phyloP scores from a whole-genome alignment of 805 yeast species.

The Zygosaccharomyces lentus region DNA sequence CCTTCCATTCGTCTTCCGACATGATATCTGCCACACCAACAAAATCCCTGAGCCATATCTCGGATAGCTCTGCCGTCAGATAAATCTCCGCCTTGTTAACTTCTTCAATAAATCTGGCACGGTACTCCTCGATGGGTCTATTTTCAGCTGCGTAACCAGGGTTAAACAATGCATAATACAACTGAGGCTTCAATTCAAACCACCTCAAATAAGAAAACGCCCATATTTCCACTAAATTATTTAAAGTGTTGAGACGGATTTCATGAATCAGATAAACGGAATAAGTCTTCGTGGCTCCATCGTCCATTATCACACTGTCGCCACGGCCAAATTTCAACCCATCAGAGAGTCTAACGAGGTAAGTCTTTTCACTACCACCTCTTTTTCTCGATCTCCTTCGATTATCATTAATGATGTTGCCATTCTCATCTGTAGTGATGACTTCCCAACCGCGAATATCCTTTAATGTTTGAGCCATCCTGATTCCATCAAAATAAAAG shows the following conservation, averaged over 20 bases:
- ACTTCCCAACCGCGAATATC: slow-evolving; percentile 34
- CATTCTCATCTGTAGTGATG: slow-evolving; percentile 27
- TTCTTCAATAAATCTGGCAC: slow-evolving; percentile 21
- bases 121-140: slow-evolving; percentile 13
- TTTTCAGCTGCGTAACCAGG: slow-evolving; percentile 22
- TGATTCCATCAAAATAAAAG: neutral
- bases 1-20: slow-evolving; percentile 35
- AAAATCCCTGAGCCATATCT: slow-evolving; percentile 42
- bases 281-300: slow-evolving; percentile 35
- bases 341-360: slow-evolving; percentile 43
- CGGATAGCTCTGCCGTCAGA: slow-evolving; percentile 48
- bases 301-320: slow-evolving; percentile 44
- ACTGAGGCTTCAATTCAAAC: slow-evolving; percentile 37
- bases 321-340: slow-evolving; percentile 50
- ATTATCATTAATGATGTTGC: slow-evolving; percentile 21
- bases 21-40: slow-evolving; percentile 44
- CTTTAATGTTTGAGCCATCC: slow-evolving; percentile 25
- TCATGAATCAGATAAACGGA: slow-evolving; percentile 48
- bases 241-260: slow-evolving; percentile 45
- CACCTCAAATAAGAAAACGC: slow-evolving; percentile 46
- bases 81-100: slow-evolving; percentile 45
- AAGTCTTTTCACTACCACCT: slow-evolving; percentile 18
- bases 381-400: slow-evolving; percentile 26
- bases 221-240: slow-evolving; percentile 44
- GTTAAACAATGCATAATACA: slow-evolving; percentile 28